Base-by-base conservation (phyloP, 2,329 filamentous ascomycete genomes). In the Fusarium hostae region DNA sequence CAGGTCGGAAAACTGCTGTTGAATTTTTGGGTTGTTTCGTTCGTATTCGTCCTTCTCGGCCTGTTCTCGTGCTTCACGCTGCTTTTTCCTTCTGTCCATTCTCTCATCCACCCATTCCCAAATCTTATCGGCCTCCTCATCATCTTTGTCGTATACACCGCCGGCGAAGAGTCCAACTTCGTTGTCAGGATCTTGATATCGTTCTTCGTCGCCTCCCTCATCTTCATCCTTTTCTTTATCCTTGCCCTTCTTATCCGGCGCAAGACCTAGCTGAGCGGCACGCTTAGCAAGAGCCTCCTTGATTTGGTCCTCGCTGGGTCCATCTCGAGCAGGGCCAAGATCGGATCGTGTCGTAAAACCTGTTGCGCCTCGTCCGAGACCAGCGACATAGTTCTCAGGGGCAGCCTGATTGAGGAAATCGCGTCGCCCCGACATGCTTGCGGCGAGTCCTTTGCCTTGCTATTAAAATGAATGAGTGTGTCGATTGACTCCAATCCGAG, bases 331-430 rank as follows among this genome's bases (percentile, higher is more conserved):
- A 55, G 97, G 96, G 63, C 97, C 96, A 63, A 99, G 87, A 87
- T 99, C 96, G 63, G 95, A 98, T 78, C 97, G 91, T 43, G 96
- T 99, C 20, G 96, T 98, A 84, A 99, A 99, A 67, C 97, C 96
- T 11, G 96, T 99, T 26, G 97, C 97, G 84, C 96, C 96, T 87
- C 97, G 93, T 83, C 96, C 96, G 71, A 99, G 91, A 88, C 96
- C 96, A 72, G 96, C 96, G 71, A 99, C 95, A 79, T 95, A 95
- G 82, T 95, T 95, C 77, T 94, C 92, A 16, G 92, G 92, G 60
- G 92, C 92, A 69, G 92, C 91, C 82, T 97, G 94, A 82, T 88
- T 95, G 67, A 98, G 83, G 78, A 98, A 98, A 82, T 98, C 94
- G 78, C 89, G 88, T 85, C 94, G 92, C 77, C 82, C 83, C 54